Evolutionary conservation across 139 green algal species (phyloP).

Genomic region (Spirogloea muscicola): DNA sequence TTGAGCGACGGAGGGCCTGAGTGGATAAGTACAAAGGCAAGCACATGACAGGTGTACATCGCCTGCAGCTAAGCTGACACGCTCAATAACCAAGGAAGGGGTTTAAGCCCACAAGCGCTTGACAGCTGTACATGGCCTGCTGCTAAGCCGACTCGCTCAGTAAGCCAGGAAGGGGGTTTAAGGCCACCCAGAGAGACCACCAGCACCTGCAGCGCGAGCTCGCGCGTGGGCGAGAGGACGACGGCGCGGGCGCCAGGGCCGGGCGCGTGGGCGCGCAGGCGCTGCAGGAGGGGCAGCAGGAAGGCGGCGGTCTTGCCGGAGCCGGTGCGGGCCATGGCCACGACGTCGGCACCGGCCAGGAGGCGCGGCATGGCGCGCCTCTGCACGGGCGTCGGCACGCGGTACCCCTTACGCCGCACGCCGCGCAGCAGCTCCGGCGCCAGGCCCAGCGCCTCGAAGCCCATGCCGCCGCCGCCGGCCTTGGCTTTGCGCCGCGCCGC

Average conservation of each 20-base stretch:
- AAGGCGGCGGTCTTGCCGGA: conserved; percentile 85
- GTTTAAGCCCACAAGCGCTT: no score
- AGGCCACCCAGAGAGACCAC: no score
- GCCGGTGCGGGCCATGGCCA: conserved; percentile 76
- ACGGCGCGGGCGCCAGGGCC: conserved; percentile 73
- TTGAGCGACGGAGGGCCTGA: no score
- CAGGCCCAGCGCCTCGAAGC: conserved; percentile 24
- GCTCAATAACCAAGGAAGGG: no score
- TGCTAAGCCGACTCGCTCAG: no score
- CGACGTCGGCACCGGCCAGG: conserved; percentile 59
- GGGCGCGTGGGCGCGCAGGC: conserved; percentile 62
- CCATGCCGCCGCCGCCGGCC: no score
- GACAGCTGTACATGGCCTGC: no score
- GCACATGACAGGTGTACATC: no score
- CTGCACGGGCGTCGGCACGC: conserved; percentile 38
- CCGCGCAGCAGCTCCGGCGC: conserved; percentile 7
- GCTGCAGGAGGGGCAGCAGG: conserved; percentile 74
- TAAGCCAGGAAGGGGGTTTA: no score
- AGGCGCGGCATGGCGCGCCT: conserved; percentile 80
- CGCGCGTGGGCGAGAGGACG: conserved; percentile 84
- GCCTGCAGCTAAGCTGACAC: no score
- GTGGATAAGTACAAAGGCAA: no score
- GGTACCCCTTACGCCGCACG: conserved; percentile 28
- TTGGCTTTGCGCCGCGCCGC: no score
- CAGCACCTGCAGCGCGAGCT: conserved; percentile 90